Evolutionary conservation across 768 basidiomycete genomes (phyloP), one percentile per base, ranked within the genome.

Genomic region (Lentinula sp.): DNA sequence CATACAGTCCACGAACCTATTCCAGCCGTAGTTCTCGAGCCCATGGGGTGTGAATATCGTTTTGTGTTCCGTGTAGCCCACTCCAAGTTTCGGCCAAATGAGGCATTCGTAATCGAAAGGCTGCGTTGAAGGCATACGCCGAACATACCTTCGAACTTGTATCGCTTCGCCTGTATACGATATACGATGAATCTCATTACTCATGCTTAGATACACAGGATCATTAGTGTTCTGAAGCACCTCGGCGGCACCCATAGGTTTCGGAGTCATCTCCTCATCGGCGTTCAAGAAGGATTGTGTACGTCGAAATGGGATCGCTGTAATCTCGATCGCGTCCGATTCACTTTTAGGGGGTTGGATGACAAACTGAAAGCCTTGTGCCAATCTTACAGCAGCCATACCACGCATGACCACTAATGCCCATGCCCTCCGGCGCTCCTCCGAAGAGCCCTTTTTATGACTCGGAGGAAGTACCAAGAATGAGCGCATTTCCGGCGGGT

Each of bases 361-460:
- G 21, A 97, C 85, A 67, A 98, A 92, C 70, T 98, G 96, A 73
- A 98, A 98, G 21, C 95, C 95, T 71, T 98, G 94, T 11, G 91
- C 86, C 11, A 98, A 80, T 23, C 96, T 82, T 49, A 97, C 87
- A 3, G 91, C 93, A 1, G 92, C 92, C 91, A 98, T 95, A 37
- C 91, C 93, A 31, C 89, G 84, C 90, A 98, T 93, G 16, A 93
- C 87, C 2, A 80, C 83, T 23, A 91, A 71, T 0, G 89, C 91
- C 87, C 88, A 91, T 4, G 82, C 84, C 23, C 82, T 80, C 5
- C 88, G 82, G 42, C 82, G 67, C 40, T 43, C 55, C 1, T 87
- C 83, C 13, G 89, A 88, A 35, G 77, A 63, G 7, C 74, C 77
- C 3, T 81, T 80, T 57, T 70, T 77, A 35, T 74, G 70, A 18